Conservation (phyloP, 2,329 filamentous ascomycete genomes). For the Clarireedia hainanense region DNA sequence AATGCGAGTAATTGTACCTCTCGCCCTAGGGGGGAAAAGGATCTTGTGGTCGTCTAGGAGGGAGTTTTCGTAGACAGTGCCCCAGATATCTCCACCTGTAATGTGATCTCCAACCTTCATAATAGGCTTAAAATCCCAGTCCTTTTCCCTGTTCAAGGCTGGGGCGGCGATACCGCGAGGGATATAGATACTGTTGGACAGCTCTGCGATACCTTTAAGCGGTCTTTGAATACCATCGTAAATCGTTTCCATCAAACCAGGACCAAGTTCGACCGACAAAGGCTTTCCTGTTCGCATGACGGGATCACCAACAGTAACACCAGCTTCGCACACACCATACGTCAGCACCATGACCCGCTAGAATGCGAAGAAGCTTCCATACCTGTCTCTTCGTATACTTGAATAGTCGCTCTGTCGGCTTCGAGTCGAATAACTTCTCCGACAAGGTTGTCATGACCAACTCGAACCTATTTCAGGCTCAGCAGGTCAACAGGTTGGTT, state of each 20-base stretch:
- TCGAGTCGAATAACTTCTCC: constrained; percentile 98
- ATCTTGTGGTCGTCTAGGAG: constrained; percentile 92
- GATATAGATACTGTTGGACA: constrained; percentile 89
- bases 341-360: not conserved
- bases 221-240: constrained; percentile 99
- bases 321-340: constrained; percentile 48
- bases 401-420: constrained; percentile 89
- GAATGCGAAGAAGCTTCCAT: constrained; percentile 27
- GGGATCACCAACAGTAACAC: constrained; percentile 91
- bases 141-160: constrained; percentile 80
- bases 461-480: constrained; percentile 60
- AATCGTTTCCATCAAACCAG: constrained; percentile 96
- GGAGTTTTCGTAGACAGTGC: constrained; percentile 91
- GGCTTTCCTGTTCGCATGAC: constrained; percentile 89
- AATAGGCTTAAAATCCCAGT: constrained; percentile 91
- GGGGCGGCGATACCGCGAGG: constrained; percentile 86
- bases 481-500: not conserved
- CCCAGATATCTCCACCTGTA: constrained; percentile 92
- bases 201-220: constrained; percentile 71
- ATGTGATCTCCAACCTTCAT: constrained; percentile 97
- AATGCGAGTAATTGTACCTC: constrained; percentile 88
- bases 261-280: constrained; percentile 92
- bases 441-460: constrained; percentile 84
- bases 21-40: constrained; percentile 78
- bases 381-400: constrained; percentile 99